Conservation (phyloP, 257 asterid species). For the Solanum pinnatisectum region DNA sequence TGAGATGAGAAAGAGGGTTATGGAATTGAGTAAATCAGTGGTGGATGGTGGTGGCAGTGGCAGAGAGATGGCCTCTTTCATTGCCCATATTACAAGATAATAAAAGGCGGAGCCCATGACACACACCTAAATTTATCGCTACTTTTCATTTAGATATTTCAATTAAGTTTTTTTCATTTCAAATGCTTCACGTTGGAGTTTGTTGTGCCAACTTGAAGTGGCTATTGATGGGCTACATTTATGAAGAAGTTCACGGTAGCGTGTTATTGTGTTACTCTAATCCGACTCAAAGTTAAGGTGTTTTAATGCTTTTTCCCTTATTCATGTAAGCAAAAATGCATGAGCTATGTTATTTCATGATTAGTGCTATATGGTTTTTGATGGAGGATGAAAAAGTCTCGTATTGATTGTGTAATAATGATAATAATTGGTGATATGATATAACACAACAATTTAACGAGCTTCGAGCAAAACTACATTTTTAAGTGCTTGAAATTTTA, state of each 20-base stretch:
- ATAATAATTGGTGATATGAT: too few relatives aligned
- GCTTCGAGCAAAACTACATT: background rate
- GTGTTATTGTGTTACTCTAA: too few relatives aligned
- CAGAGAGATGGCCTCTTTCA: constrained; percentile 33
- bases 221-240: background rate
- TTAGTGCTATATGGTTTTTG: too few relatives aligned
- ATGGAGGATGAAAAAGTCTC: too few relatives aligned
- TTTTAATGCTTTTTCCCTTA: background rate
- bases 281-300: background rate
- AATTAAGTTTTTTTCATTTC: too few relatives aligned
- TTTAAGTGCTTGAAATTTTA: too few relatives aligned
- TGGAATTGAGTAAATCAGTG: constrained; percentile 21
- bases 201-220: background rate
- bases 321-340: too few relatives aligned
- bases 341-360: too few relatives aligned
- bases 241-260: background rate
- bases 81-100: constrained; percentile 34
- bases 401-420: accelerated
- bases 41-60: constrained; percentile 25
- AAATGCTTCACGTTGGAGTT: accelerated
- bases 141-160: too few relatives aligned
- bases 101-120: accelerated
- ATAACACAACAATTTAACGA: accelerated
- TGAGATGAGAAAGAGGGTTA: constrained; percentile 33
- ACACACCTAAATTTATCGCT: too few relatives aligned